These are phyloP conservation scores for Xylariaceae sp. DNA, from an alignment of 2,329 filamentous ascomycete species.

Conservation along the genomic window DNA sequence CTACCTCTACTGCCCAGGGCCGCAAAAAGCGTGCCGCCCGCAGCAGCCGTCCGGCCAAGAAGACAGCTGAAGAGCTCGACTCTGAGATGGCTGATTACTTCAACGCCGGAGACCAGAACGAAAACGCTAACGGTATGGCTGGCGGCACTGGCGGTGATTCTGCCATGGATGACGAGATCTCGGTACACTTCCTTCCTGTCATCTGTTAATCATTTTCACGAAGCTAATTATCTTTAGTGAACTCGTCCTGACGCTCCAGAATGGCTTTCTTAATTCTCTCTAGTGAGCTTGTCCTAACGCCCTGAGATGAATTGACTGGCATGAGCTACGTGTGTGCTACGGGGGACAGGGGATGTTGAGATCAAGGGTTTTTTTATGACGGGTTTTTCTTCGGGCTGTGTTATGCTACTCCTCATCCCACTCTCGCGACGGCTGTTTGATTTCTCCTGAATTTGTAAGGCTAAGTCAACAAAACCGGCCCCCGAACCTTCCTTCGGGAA, in stretches of 20 bases:
- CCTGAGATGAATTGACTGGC: neutral
- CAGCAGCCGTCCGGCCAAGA: constrained; percentile 64
- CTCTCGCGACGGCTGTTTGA: too few relatives aligned
- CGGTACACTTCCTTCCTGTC: constrained; percentile 17
- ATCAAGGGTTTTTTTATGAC: too few relatives aligned
- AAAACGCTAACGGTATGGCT: constrained; percentile 40
- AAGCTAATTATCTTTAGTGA: constrained; percentile 13
- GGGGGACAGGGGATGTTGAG: too few relatives aligned
- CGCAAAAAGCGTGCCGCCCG: constrained; percentile 50
- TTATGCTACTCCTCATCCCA: too few relatives aligned
- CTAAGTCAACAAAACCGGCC: too few relatives aligned
- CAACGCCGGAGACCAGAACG: constrained; percentile 42
- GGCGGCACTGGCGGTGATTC: constrained; percentile 42
- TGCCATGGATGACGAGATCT: constrained; percentile 62
- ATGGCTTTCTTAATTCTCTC: too few relatives aligned
- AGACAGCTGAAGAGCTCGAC: constrained; percentile 93
- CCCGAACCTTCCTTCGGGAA: too few relatives aligned
- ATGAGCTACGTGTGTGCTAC: neutral
- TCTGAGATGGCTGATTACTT: constrained; percentile 98
- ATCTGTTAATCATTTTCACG: neutral
- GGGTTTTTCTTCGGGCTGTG: too few relatives aligned
- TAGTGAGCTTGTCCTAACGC: too few relatives aligned
- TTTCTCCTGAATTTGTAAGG: too few relatives aligned
- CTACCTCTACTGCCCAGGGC: constrained; percentile 39
- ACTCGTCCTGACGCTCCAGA: neutral